A percentile compares a stretch with the other conserved stretches of the same genome.
These are phyloP conservation scores for Porphyrellus sp. DNA, from an alignment of 1,284 basidiomycete species.

Conservation along the genomic window DNA sequence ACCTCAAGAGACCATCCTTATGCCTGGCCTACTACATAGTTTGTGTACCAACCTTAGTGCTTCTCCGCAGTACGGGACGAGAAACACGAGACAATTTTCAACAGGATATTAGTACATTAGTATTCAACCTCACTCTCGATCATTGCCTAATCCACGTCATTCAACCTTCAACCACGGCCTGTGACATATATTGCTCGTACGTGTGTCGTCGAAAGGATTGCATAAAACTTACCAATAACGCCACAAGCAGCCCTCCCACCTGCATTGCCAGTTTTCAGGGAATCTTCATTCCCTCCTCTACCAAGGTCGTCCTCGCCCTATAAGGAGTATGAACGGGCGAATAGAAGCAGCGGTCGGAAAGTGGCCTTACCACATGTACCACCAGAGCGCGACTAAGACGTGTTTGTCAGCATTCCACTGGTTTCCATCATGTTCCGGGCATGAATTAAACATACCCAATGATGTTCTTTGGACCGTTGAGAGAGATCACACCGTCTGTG, in stretches of 20 bases:
- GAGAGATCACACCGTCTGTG: conserved; percentile 58
- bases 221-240: conserved; percentile 55
- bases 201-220: not conserved
- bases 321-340: conserved; percentile 10
- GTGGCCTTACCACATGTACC: conserved; percentile 54
- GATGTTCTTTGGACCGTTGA: conserved; percentile 69
- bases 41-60: not conserved
- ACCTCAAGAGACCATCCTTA: too few relatives aligned
- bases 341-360: conserved; percentile 6
- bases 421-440: not conserved
- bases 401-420: conserved; percentile 7
- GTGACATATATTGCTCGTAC: not conserved
- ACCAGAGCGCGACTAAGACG: conserved; percentile 51
- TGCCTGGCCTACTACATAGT: not conserved
- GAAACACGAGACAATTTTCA: conserved; percentile 6
- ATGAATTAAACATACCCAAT: conserved; percentile 51
- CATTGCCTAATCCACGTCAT: conserved; percentile 5
- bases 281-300: conserved; percentile 61
- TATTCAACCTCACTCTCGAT: not conserved
- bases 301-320: conserved; percentile 76
- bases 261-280: conserved; percentile 72
- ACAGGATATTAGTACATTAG: conserved; percentile 1
- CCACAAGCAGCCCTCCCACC: conserved; percentile 72
- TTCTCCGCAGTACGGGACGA: conserved; percentile 15
- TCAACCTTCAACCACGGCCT: conserved; percentile 24